Evolutionary conservation across 2,329 filamentous ascomycete species (phyloP).

Genomic region (Penicillium sumatraense): DNA sequence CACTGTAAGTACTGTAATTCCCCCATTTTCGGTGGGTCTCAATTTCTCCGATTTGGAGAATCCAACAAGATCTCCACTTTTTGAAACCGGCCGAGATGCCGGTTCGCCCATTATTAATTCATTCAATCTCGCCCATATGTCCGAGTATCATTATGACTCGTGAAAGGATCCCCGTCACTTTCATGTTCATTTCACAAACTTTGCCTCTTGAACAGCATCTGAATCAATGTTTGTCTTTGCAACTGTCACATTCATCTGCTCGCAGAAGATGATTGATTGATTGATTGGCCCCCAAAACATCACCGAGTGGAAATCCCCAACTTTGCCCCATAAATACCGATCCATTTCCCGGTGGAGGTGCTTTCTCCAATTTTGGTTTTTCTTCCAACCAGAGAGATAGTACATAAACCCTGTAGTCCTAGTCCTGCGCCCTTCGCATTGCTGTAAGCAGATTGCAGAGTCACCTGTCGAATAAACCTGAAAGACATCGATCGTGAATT

Average conservation of each 20-base stretch:
- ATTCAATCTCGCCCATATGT: neutral
- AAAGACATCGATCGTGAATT: neutral
- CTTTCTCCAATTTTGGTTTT: constrained; percentile 21
- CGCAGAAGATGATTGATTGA: no score
- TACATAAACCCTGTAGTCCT: neutral
- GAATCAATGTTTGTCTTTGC: neutral
- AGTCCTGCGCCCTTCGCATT: neutral
- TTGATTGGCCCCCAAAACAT: no score
- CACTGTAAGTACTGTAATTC: no score
- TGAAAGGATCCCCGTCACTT: no score
- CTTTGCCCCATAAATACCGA: neutral
- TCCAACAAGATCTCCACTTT: neutral
- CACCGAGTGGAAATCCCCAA: neutral
- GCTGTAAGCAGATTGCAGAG: neutral
- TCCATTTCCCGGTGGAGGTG: constrained; percentile 8
- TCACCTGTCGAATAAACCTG: neutral
- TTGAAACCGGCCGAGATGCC: neutral
- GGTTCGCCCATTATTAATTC: neutral
- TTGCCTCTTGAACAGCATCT: no score
- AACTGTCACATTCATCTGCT: neutral
- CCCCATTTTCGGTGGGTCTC: neutral
- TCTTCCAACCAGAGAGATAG: constrained; percentile 4
- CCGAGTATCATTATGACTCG: neutral
- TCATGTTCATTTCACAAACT: neutral
- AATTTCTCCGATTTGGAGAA: constrained; percentile 21